A percentile compares a stretch with the other conserved stretches of the same genome.
phyloP scores from a whole-genome alignment of 129 eudicot genomes.

The Tanacetum coccineum region DNA sequence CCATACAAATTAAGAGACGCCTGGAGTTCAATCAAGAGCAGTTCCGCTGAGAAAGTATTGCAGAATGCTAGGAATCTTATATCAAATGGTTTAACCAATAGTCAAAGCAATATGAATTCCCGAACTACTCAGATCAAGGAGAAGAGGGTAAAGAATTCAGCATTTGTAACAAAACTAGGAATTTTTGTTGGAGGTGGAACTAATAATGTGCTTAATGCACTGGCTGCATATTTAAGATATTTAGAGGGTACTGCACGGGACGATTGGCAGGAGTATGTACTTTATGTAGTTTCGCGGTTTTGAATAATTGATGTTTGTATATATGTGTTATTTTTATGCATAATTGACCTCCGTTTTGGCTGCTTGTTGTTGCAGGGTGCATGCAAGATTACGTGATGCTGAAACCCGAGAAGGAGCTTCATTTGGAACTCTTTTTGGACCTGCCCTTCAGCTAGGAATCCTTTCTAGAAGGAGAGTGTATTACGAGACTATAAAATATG shows the following conservation, averaged over 20 bases:
- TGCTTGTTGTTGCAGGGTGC: constrained; percentile 52
- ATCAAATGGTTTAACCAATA: constrained; percentile 22
- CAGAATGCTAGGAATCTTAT: constrained; percentile 32
- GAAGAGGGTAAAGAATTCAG: constrained; percentile 47
- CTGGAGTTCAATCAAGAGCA: constrained; percentile 47
- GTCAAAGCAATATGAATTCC: constrained; percentile 26
- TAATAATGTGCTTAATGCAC: constrained; percentile 55
- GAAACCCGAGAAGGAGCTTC: constrained; percentile 90
- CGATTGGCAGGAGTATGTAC: constrained; percentile 91
- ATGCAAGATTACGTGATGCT: constrained; percentile 56
- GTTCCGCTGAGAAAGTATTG: constrained; percentile 47
- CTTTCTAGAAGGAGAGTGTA: constrained; percentile 75
- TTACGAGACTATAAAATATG: constrained; percentile 74
- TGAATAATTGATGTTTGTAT: constrained; percentile 6
- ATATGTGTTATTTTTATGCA: constrained; percentile 4
- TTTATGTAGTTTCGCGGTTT: constrained; percentile 2
- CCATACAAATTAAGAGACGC: constrained; percentile 30
- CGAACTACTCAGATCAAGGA: constrained; percentile 24
- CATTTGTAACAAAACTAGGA: constrained; percentile 58
- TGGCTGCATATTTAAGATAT: constrained; percentile 83
- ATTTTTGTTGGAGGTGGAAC: constrained; percentile 81
- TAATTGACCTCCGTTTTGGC: constrained; percentile 18
- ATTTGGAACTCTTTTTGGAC: constrained; percentile 68
- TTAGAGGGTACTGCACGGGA: constrained; percentile 80
- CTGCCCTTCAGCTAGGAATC: constrained; percentile 78